Conservation (phyloP, 306 rosid genomes). For the Rosa rugosa region DNA sequence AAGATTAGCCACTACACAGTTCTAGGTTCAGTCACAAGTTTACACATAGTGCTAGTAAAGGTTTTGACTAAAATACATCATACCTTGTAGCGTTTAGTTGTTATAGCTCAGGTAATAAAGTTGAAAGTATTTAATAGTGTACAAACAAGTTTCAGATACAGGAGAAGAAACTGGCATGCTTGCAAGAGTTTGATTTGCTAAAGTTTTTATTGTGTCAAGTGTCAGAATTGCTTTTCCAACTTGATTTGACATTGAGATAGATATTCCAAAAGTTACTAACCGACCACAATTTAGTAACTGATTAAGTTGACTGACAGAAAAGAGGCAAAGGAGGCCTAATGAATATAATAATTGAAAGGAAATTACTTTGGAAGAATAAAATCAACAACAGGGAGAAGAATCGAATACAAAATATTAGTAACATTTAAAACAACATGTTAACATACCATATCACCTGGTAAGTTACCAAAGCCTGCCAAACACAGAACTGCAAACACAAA, state of each 20-base stretch:
- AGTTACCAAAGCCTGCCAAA: constrained; percentile 94
- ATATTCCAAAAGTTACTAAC: background rate
- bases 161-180: background rate
- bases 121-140: background rate
- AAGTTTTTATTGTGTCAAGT: background rate
- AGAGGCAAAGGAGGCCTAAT: background rate
- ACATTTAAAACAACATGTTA: constrained; percentile 18
- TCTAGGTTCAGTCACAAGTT: background rate
- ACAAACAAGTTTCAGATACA: background rate
- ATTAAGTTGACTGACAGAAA: background rate
- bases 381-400: constrained; percentile 1
- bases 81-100: background rate
- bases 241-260: background rate
- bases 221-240: background rate
- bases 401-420: background rate
- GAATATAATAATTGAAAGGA: background rate
- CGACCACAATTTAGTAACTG: background rate
- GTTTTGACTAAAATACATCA: background rate
- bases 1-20: background rate
- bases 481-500: constrained; percentile 59
- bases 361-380: background rate
- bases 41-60: background rate
- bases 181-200: background rate
- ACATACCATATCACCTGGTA: constrained; percentile 96
- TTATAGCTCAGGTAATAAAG: background rate